Conservation (phyloP, 1,284 basidiomycete genomes). For the Apiotrichum akiyoshidainum region DNA sequence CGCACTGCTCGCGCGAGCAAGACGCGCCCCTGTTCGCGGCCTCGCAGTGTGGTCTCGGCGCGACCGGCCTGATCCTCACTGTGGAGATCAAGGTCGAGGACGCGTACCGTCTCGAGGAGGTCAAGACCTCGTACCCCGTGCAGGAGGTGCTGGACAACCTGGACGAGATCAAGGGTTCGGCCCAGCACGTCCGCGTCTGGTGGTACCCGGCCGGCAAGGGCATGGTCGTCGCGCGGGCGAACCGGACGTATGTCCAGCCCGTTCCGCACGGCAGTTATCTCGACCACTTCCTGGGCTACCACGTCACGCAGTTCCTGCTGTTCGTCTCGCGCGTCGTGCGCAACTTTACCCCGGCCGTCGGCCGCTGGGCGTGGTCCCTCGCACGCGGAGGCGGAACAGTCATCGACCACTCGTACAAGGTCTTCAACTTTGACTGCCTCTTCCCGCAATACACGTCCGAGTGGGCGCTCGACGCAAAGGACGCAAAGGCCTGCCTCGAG, state of each 20-base stretch:
- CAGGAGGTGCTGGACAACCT: conserved; percentile 53
- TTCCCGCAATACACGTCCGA: conserved; percentile 86
- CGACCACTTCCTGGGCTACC: conserved; percentile 71
- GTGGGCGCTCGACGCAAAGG: conserved; percentile 67
- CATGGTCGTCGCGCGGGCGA: conserved; percentile 69
- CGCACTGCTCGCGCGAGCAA: conserved; percentile 45
- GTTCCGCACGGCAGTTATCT: conserved; percentile 51
- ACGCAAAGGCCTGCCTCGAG: conserved; percentile 63
- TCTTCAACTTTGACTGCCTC: conserved; percentile 76
- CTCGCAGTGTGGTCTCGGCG: conserved; percentile 89
- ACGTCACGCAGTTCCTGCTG: conserved; percentile 73
- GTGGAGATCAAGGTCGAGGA: conserved; percentile 76
- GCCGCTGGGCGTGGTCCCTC: conserved; percentile 49
- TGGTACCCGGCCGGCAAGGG: conserved; percentile 84
- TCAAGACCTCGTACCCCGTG: conserved; percentile 67
- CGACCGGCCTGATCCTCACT: conserved; percentile 81
- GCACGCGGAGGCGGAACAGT: conserved; percentile 37
- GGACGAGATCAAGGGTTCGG: conserved; percentile 58
- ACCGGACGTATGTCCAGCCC: conserved; percentile 67
- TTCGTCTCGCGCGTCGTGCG: conserved; percentile 56
- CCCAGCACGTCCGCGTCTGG: conserved; percentile 88
- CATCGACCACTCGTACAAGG: conserved; percentile 69
- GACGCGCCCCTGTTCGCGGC: conserved; percentile 79
- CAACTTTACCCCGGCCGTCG: conserved; percentile 45
- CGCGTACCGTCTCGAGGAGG: conserved; percentile 78